These are phyloP conservation scores for Adansonia digitata DNA, from an alignment of 345 rosid species.

Conservation along the genomic window DNA sequence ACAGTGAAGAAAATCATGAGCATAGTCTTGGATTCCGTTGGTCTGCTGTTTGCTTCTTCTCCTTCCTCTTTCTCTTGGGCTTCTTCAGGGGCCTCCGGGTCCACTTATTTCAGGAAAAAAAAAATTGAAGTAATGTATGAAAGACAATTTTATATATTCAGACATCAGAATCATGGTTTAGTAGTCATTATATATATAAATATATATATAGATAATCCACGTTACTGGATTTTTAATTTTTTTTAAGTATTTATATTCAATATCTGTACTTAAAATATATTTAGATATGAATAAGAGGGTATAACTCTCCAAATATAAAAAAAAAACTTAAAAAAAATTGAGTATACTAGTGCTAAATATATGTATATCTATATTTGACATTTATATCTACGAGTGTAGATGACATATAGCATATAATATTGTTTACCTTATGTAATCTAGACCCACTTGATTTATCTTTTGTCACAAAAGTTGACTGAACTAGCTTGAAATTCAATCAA, in stretches of 20 bases:
- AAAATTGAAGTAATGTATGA: neutral
- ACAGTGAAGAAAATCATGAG: slow-evolving; percentile 46
- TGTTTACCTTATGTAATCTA: no score
- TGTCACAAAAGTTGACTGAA: slow-evolving; percentile 20
- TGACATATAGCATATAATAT: no score
- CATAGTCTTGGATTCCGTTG: slow-evolving; percentile 35
- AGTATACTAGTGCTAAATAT: no score
- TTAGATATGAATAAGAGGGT: no score
- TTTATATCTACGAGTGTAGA: no score
- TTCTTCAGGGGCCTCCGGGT: slow-evolving; percentile 30
- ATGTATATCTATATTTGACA: no score
- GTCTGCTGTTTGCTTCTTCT: slow-evolving; percentile 19
- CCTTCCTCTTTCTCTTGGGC: slow-evolving; percentile 35
- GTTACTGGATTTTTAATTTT: no score
- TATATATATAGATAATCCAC: neutral
- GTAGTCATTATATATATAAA: neutral
- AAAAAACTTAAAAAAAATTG: no score
- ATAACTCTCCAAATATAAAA: no score
- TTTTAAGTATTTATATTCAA: neutral
- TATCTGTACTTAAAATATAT: no score
- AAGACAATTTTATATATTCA: no score
- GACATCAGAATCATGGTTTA: neutral
- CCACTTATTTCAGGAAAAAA: slow-evolving; percentile 8
- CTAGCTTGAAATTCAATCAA: slow-evolving; percentile 16
- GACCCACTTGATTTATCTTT: slow-evolving; percentile 23